Base-by-base conservation (phyloP, 345 rosid genomes). In the Gossypium arboreum region DNA sequence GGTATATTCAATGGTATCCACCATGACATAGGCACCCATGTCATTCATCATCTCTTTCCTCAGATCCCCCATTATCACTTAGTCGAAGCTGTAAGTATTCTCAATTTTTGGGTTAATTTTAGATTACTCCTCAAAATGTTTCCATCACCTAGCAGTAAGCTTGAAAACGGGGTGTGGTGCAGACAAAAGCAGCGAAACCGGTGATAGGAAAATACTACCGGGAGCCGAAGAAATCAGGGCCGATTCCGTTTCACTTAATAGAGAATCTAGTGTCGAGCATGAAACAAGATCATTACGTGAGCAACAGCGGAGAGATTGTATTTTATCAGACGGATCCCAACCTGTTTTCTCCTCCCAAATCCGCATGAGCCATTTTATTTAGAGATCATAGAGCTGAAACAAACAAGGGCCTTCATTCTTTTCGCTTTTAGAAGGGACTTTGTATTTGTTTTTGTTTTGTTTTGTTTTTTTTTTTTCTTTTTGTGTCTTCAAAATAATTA, bases 1-100 rank as follows among this genome's bases (percentile, higher is more conserved):
- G 97, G 97, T 52, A 62, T 79, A 81, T 85, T 93, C 71, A 93
- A 93, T 80, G 86, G 84, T 48, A 83, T 93, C 76, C 98, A 93
- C 81, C 98, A 93, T 72, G 95, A 93, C 60, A 91, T 90, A 74
- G 98, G 98, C 81, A 93, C 98, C 51, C 97, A 93, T 75, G 97
- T 93, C 73, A 86, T 93, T 59, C 98, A 93, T 69, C 98, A 93
- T 77, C 92, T 93, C 72, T 93, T 93, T 86, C 98, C 98, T 74
- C 98, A 93, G 79, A 93, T 93, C 82, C 98, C 97, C 34, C 98
- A 91, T 76, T 91, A 93, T 74, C 95, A 87, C 77, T 78, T 93
- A 47, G 81, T 87, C 3, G 98, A 93, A 74, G 98, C 98, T 68
- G 97, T 91, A 71, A 71, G 77, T 75, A 1, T 45, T 57, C 29